Evolutionary conservation across 306 rosid genomes (phyloP).

Genomic region (Fagus crenata): DNA sequence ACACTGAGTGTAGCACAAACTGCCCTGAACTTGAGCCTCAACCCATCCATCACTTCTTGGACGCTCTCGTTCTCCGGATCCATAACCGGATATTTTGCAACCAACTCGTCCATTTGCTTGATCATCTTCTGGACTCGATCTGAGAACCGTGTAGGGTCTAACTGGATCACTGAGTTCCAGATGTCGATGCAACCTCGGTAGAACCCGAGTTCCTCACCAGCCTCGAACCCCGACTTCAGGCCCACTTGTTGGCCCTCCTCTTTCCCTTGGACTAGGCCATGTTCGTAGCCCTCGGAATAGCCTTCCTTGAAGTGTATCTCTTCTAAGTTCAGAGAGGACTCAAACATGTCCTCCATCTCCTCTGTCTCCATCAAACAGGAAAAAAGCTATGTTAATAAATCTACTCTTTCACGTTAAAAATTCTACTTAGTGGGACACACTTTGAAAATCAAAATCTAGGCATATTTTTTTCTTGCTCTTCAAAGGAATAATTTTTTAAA

Average conservation of each 20-base stretch:
- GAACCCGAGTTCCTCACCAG: slow-evolving; percentile 77
- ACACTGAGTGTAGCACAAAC: slow-evolving; percentile 61
- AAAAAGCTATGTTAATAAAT: too few relatives aligned
- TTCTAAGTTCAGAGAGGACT: slow-evolving; percentile 59
- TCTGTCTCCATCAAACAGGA: not conserved
- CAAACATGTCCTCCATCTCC: slow-evolving; percentile 59
- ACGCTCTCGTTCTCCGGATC: slow-evolving; percentile 64
- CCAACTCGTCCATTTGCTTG: slow-evolving; percentile 64
- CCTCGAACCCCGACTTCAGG: slow-evolving; percentile 71
- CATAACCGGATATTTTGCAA: slow-evolving; percentile 58
- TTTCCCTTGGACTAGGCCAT: slow-evolving; percentile 54
- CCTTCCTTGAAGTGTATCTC: slow-evolving; percentile 67
- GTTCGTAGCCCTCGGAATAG: slow-evolving; percentile 54
- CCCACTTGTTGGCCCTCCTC: slow-evolving; percentile 70
- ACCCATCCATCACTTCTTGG: slow-evolving; percentile 63
- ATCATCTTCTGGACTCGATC: slow-evolving; percentile 48
- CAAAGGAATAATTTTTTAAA: too few relatives aligned
- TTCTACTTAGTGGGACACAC: too few relatives aligned
- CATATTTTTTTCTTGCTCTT: too few relatives aligned
- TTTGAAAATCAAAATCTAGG: too few relatives aligned
- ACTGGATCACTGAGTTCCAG: slow-evolving; percentile 53
- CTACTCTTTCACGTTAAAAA: too few relatives aligned
- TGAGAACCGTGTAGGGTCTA: slow-evolving; percentile 53
- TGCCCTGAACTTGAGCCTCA: slow-evolving; percentile 73
- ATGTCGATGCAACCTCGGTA: slow-evolving; percentile 62